Evolutionary conservation across 352 stramenopile genomes (phyloP).

Genomic region (Phytophthora citricola): DNA sequence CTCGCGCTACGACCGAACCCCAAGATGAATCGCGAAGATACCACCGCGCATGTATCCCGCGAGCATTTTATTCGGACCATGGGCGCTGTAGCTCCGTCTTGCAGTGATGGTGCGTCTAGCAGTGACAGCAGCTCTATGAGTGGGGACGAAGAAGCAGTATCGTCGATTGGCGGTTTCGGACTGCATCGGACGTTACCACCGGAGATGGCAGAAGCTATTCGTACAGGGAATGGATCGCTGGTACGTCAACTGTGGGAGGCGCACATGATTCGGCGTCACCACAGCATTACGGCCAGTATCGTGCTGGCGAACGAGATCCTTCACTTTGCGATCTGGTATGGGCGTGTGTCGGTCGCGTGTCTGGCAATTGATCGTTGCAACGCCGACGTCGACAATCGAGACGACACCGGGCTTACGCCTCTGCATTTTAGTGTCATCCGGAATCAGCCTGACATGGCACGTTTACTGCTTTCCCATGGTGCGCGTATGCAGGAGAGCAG

Average conservation of each 20-base stretch:
- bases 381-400: constrained; percentile 73
- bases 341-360: constrained; percentile 58
- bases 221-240: constrained; percentile 39
- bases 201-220: constrained; percentile 52
- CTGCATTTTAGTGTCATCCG: constrained; percentile 82
- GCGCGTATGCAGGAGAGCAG: constrained; percentile 43
- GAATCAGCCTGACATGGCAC: constrained; percentile 80
- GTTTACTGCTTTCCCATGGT: constrained; percentile 65
- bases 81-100: constrained; percentile 26
- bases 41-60: constrained; percentile 59
- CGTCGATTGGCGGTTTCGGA: constrained; percentile 53
- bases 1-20: constrained; percentile 63
- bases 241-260: constrained; percentile 56
- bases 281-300: constrained; percentile 24
- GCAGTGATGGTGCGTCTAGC: constrained; percentile 30
- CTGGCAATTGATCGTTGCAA: constrained; percentile 69
- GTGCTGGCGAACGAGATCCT: constrained; percentile 84
- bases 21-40: constrained; percentile 56
- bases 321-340: constrained; percentile 80
- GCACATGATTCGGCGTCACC: constrained; percentile 42
- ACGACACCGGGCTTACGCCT: constrained; percentile 74
- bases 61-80: constrained; percentile 50
- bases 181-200: constrained; percentile 72
- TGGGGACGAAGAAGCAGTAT: constrained; percentile 33
- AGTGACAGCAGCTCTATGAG: constrained; percentile 36